phyloP scores from a whole-genome alignment of 2,329 filamentous ascomycete species.

The Helotiales sp. region DNA sequence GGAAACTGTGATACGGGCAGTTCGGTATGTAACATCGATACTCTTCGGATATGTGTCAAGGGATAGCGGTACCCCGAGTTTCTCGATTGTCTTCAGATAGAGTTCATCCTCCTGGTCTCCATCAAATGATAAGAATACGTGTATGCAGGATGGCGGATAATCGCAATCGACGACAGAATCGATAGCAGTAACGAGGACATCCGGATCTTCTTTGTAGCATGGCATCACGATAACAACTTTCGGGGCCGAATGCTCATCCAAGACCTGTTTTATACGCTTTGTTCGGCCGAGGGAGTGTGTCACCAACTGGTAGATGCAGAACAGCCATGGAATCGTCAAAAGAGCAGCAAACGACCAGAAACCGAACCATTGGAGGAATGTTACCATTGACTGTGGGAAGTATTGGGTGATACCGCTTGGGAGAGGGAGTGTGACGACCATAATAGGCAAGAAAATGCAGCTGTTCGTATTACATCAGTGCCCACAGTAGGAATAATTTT shows the following conservation, averaged over 20 bases:
- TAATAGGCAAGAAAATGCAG: conserved; percentile 84
- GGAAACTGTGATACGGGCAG: conserved; percentile 84
- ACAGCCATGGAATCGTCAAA: conserved; percentile 85
- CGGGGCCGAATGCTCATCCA: conserved; percentile 83
- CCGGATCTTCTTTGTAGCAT: conserved; percentile 88
- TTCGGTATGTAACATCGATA: conserved; percentile 84
- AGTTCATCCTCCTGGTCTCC: conserved; percentile 86
- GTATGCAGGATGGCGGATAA: conserved; percentile 88
- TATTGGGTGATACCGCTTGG: conserved; percentile 69
- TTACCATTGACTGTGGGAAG: conserved; percentile 70
- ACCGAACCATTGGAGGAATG: conserved; percentile 85
- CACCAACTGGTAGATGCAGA: conserved; percentile 89
- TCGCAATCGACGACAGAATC: conserved; percentile 93
- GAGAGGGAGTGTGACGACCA: conserved; percentile 88
- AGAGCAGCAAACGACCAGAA: conserved; percentile 91
- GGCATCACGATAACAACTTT: conserved; percentile 98
- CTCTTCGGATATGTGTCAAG: conserved; percentile 81
- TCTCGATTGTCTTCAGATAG: conserved; percentile 82
- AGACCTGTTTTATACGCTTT: conserved; percentile 77
- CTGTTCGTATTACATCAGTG: conserved; percentile 43
- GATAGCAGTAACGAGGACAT: conserved; percentile 79
- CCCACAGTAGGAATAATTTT: too few species aligned
- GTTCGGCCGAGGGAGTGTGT: conserved; percentile 81
- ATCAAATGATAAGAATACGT: conserved; percentile 94
- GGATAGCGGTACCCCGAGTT: conserved; percentile 77